These are phyloP conservation scores for Erodium texanum DNA, from an alignment of 441 rosid species.

Conservation along the genomic window DNA sequence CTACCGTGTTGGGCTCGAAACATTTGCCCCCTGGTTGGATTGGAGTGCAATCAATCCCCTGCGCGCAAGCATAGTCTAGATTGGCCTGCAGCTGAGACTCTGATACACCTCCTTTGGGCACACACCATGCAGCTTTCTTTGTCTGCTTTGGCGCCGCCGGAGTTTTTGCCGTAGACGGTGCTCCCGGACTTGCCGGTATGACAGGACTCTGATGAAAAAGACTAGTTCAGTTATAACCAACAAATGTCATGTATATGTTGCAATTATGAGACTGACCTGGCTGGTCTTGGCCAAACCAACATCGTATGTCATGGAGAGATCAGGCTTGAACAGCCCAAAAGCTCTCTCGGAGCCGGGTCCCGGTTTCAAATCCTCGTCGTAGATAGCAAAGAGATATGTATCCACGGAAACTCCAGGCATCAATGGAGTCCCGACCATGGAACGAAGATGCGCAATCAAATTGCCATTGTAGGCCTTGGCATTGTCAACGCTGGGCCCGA, in stretches of 20 bases:
- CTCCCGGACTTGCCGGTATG: slow-evolving; percentile 18
- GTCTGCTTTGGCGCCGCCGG: slow-evolving; percentile 27
- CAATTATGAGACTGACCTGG: neutral
- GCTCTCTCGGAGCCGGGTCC: slow-evolving; percentile 64
- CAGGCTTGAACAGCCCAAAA: slow-evolving; percentile 72
- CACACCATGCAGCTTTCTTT: slow-evolving; percentile 49
- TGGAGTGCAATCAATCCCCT: slow-evolving; percentile 60
- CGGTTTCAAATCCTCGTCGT: slow-evolving; percentile 81
- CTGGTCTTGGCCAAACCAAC: slow-evolving; percentile 46
- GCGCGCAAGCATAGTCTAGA: slow-evolving; percentile 81
- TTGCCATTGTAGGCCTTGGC: slow-evolving; percentile 81
- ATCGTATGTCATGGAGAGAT: slow-evolving; percentile 64
- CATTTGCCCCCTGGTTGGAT: slow-evolving; percentile 84
- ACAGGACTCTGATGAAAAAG: neutral
- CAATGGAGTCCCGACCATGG: slow-evolving; percentile 72
- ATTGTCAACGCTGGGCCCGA: slow-evolving; percentile 58
- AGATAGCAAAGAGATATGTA: slow-evolving; percentile 73
- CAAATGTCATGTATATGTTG: neutral
- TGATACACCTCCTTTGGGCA: slow-evolving; percentile 44
- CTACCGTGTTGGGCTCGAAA: slow-evolving; percentile 63
- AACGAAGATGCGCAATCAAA: slow-evolving; percentile 73
- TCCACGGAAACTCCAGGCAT: slow-evolving; percentile 84
- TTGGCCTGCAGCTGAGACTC: slow-evolving; percentile 53
- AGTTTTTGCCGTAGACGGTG: neutral
- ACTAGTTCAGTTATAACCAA: neutral